Conservation (phyloP, 1,139 yeast species). For the Saccharomycopsis crataegensis region DNA sequence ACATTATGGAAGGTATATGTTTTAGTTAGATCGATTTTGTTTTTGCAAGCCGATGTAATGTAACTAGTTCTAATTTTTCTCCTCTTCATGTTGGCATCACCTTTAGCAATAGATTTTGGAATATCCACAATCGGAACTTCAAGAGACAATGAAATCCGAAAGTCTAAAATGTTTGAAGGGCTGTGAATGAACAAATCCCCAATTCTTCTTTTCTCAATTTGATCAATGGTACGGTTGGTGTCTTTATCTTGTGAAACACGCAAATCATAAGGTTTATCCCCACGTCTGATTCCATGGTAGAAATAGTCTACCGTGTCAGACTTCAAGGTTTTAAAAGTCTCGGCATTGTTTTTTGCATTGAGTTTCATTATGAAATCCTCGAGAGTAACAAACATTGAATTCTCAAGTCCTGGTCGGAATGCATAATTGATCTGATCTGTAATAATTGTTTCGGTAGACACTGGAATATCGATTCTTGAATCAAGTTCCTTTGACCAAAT, state of each 20-base stretch:
- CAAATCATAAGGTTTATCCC: constrained; percentile 52
- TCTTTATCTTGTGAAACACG: constrained; percentile 60
- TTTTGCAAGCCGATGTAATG: constrained; percentile 60
- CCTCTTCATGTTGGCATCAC: constrained; percentile 47
- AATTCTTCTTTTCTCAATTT: constrained; percentile 65
- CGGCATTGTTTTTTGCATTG: constrained; percentile 41
- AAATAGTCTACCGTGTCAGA: constrained; percentile 33
- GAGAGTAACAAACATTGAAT: constrained; percentile 56
- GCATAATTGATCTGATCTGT: constrained; percentile 47
- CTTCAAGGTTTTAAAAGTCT: constrained; percentile 33
- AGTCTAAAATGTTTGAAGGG: constrained; percentile 73
- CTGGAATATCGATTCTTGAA: constrained; percentile 59
- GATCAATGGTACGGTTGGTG: constrained; percentile 59
- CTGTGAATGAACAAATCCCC: constrained; percentile 64
- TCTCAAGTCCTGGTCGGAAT: constrained; percentile 67
- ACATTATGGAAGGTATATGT: constrained; percentile 40
- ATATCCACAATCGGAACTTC: constrained; percentile 68
- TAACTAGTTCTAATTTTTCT: constrained; percentile 59
- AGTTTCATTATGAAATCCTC: constrained; percentile 49
- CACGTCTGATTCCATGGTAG: constrained; percentile 33
- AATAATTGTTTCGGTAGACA: constrained; percentile 67
- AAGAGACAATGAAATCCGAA: constrained; percentile 64
- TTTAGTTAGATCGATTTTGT: constrained; percentile 63
- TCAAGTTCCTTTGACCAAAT: constrained; percentile 63
- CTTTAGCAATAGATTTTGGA: constrained; percentile 40